phyloP scores from a whole-genome alignment of 2,329 filamentous ascomycete genomes.

The Microdochium nivale region DNA sequence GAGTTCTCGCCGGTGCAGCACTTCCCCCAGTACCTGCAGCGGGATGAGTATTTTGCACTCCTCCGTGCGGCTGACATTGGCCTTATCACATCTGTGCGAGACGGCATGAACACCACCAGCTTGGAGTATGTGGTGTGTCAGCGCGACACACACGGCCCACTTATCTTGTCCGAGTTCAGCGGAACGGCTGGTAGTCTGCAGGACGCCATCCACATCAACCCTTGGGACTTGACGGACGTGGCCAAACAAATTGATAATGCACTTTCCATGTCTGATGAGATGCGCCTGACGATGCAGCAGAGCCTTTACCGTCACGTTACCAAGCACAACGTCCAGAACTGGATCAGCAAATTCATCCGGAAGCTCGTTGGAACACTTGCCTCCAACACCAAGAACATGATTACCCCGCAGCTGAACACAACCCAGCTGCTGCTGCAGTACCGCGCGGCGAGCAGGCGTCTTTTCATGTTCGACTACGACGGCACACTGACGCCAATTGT shows the following conservation, averaged over 20 bases:
- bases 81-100: conserved; percentile 88
- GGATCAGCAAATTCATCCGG: conserved; percentile 73
- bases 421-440: conserved; percentile 66
- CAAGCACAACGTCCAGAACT: conserved; percentile 75
- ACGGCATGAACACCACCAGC: conserved; percentile 97
- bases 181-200: conserved; percentile 81
- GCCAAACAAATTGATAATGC: conserved; percentile 76
- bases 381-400: conserved; percentile 63
- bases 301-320: conserved; percentile 78
- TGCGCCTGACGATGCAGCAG: conserved; percentile 60
- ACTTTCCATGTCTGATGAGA: conserved; percentile 62
- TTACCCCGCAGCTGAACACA: conserved; percentile 76
- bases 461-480: conserved; percentile 99
- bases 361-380: conserved; percentile 73
- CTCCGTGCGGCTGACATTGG: conserved; percentile 84
- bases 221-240: conserved; percentile 82
- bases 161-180: conserved; percentile 95
- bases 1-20: conserved; percentile 89
- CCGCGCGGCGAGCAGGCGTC: conserved; percentile 62
- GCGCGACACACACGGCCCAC: conserved; percentile 72
- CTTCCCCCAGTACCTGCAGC: conserved; percentile 85
- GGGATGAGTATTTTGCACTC: conserved; percentile 91
- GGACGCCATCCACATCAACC: conserved; percentile 91
- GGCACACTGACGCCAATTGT: conserved; percentile 95
- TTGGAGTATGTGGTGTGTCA: conserved; percentile 93